These are phyloP conservation scores for Mycoemilia scoparia DNA, from an alignment of 192 early-diverging fungal species.

Conservation along the genomic window DNA sequence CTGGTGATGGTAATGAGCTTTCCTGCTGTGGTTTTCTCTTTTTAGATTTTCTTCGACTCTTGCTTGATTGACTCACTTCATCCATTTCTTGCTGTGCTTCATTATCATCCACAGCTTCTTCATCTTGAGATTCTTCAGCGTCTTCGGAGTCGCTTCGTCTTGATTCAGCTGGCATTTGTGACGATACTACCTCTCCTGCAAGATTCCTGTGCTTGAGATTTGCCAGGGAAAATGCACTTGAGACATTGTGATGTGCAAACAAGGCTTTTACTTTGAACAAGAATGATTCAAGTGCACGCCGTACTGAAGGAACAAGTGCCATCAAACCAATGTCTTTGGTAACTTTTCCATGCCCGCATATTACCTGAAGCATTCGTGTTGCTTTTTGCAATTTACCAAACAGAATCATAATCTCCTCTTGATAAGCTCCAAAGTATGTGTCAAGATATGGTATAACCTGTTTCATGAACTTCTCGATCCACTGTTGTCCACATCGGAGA, in stretches of 20 bases:
- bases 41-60: too few species aligned
- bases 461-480: conserved; percentile 17
- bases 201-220: conserved; percentile 59
- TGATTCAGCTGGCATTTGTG: conserved; percentile 48
- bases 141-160: too few species aligned
- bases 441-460: conserved; percentile 13
- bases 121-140: too few species aligned
- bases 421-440: conserved; percentile 10
- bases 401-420: conserved; percentile 7
- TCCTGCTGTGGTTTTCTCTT: too few species aligned
- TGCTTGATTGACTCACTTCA: too few species aligned
- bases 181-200: conserved; percentile 43
- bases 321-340: conserved; percentile 40
- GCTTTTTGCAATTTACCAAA: conserved; percentile 20
- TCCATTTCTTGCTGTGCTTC: too few species aligned
- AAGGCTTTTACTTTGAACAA: conserved; percentile 57
- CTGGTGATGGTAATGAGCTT: too few species aligned
- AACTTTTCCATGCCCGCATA: conserved; percentile 62
- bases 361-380: conserved; percentile 33
- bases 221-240: conserved; percentile 27
- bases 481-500: conserved; percentile 10
- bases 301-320: conserved; percentile 44
- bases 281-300: conserved; percentile 50
- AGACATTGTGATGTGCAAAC: conserved; percentile 46
- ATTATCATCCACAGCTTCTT: too few species aligned